Base-by-base conservation (phyloP, 331 rosid species). In the Arachis monticola region DNA sequence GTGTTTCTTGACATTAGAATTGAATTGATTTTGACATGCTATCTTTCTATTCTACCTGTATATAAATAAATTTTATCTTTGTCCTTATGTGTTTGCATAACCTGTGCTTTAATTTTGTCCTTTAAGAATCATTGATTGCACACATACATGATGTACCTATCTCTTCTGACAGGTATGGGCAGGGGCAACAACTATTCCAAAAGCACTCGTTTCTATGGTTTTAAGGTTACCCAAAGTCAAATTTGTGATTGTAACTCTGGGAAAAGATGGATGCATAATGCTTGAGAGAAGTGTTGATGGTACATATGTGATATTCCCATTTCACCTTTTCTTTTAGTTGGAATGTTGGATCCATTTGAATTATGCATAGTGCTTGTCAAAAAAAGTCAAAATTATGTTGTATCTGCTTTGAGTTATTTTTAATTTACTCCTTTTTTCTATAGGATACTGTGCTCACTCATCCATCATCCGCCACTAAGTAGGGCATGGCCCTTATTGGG, bases 221-320 rank as follows among this genome's bases (percentile, higher is more conserved):
- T 67, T 90, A 69, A 81, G 83, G 82, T 83, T 89, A 89, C 96
- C 97, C 46, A 90, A 86, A 63, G 40, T 87, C 75, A 92, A 86
- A 69, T 92, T 90, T 81, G 88, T 84, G 66, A 86, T 87, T 70
- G 99, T 88, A 81, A 94, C 99, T 67, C 80, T 94, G 87, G 99
- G 99, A 32, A 86, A 92, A 85, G 89, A 88, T 55, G 97, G 99
- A 30, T 92, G 96, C 85, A 71, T 94, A 60, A 92, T 92, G 97
- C 92, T 94, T 13, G 97, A 94, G 89, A 92, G 91, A 90, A 82
- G 77, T 69, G 50, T 4, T 63, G 55, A 74, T 53, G 96, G 96
- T 87, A 81, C 74, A 70, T 66, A 42, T 64, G 53, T 55, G 60
- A 55, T 51, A 51, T 13, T 55, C 12, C 35, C 17, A 3, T 38